phyloP scores from a whole-genome alignment of 176 grass and related monocot species.

The maize (Zea mays) region Zm-B73-REFERENCE-NAM-5.0 NC_050102.1:159592501-159593000 shows the following conservation, averaged over 20 bases:
- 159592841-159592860: constrained; percentile 29
- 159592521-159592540: constrained; percentile 65
- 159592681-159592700: not conserved
- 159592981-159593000: too few relatives aligned
- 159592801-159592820: not conserved
- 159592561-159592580: not conserved
- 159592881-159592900: constrained; percentile 13
- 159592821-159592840: constrained; percentile 22
- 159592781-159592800: not conserved
- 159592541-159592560: not conserved
- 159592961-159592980: too few relatives aligned
- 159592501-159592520: constrained; percentile 40
- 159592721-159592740: constrained; percentile 18
- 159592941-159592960: too few relatives aligned
- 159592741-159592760: constrained; percentile 28
- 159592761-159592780: constrained; percentile 17
- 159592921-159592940: too few relatives aligned
- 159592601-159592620: constrained; percentile 37
- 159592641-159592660: constrained; percentile 49
- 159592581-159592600: constrained; percentile 16
- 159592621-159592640: not conserved
- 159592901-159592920: not conserved
- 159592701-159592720: not conserved
- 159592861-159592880: constrained; percentile 5
- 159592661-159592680: not conserved